Evolutionary conservation across 2,329 filamentous ascomycete species (phyloP), one percentile per base, ranked within the genome.

Genomic region (Macrophomina phaseolina): DNA sequence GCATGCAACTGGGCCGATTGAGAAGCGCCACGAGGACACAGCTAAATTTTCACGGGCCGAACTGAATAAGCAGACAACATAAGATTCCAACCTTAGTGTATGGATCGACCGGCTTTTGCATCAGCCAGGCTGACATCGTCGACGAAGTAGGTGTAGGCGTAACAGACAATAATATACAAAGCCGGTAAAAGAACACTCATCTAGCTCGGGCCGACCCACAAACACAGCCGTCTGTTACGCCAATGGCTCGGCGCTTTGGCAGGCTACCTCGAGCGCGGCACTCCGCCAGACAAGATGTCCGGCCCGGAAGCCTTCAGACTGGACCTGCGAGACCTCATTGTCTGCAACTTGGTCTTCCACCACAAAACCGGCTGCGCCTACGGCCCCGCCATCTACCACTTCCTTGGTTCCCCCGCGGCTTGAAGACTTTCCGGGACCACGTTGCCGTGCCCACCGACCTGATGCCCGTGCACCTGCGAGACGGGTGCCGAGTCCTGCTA

Each of bases 161-260:
- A 36, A 79, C 79, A 75, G 72, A 75, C 14, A 58, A 75, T 23
- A 6, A 76, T 79, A 49, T 79, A 76, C 71, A 69, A 64, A 38
- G 63, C 55, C 23, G 71, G 72, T 6, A 67, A 52, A 2, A 46
- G 65, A 2, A 69, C 71, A 0, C 64, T 73, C 7, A 64, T 73
- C 12, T 73, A 69, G 70, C 67, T 73, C 4, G 72, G 70, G 16
- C 34, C 38, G n/a, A 36, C 2, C 36, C 9, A 45, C 34, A 11
- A 60, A 1, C 40, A 61, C 38, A 32, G 56, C 36, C 36, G 42
- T 18, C 36, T 48, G 1, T 36, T 36, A 7, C 5, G 16, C n/a
- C 36, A 49, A 28, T 61, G 36, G 23, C 2, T 11, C 2, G 12
- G 11, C 36, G 32, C 40, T 16, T 6, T 49, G 11, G 23, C 18